These are phyloP conservation scores for Citrus sp. DNA, from an alignment of 345 rosid genomes.

Conservation along the genomic window DNA sequence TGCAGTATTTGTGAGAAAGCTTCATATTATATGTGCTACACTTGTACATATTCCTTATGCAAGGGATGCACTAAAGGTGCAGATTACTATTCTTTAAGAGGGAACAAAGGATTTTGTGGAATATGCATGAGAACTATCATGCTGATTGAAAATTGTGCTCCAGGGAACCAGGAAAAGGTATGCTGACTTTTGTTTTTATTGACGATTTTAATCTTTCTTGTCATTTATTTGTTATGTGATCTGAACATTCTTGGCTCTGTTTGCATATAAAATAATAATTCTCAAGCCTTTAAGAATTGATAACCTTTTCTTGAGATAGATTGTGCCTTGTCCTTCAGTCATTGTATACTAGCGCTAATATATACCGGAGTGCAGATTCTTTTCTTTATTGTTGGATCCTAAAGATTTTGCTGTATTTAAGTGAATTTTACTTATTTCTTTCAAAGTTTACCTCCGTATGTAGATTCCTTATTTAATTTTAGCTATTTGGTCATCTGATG, in stretches of 20 bases:
- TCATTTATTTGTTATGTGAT: not conserved
- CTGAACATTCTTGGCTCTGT: not conserved
- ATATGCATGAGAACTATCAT: conserved; percentile 78
- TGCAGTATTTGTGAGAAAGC: conserved; percentile 82
- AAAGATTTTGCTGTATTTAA: not conserved
- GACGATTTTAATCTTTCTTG: not conserved
- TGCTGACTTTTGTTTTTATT: conserved; percentile 16
- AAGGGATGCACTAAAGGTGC: conserved; percentile 87
- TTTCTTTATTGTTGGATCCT: not conserved
- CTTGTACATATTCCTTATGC: conserved; percentile 94
- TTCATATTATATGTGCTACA: conserved; percentile 88
- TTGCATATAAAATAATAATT: conserved; percentile 4
- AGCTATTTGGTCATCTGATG: not conserved
- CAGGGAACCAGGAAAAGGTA: conserved; percentile 64
- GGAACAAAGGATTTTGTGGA: conserved; percentile 89
- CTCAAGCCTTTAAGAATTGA: not conserved
- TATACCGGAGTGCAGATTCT: not conserved
- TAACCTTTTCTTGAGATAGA: not conserved
- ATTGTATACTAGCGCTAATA: not conserved
- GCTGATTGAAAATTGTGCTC: conserved; percentile 73
- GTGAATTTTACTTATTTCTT: conserved; percentile 3
- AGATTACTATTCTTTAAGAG: conserved; percentile 75
- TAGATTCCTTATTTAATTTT: not conserved
- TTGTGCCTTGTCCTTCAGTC: not conserved
- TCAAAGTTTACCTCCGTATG: not conserved